Conservation (phyloP, 345 rosid species). For the Salix caprea region DNA sequence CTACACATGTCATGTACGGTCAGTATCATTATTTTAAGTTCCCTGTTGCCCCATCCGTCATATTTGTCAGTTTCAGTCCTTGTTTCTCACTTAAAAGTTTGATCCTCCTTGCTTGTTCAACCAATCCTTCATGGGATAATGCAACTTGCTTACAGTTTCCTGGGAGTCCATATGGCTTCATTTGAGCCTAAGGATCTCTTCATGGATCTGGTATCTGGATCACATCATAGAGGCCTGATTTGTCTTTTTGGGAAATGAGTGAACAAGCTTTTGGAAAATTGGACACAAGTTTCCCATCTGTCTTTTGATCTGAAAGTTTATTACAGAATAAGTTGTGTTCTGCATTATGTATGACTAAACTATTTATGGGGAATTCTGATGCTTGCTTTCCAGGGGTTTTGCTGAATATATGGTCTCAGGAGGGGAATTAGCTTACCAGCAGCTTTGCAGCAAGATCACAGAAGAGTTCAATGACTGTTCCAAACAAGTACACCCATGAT, state of each 20-base stretch:
- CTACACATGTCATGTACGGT: too few species aligned
- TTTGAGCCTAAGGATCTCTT: too few species aligned
- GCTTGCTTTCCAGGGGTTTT: conserved; percentile 52
- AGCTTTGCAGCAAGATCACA: conserved; percentile 75
- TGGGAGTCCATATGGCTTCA: too few species aligned
- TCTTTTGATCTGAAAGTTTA: not conserved
- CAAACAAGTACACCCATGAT: conserved; percentile 49
- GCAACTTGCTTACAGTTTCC: too few species aligned
- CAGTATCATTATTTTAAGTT: too few species aligned
- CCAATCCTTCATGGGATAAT: too few species aligned
- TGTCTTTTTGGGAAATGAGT: not conserved
- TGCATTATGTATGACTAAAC: not conserved
- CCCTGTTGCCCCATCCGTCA: too few species aligned
- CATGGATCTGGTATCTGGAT: not conserved
- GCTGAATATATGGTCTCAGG: conserved; percentile 65
- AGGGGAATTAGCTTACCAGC: conserved; percentile 73
- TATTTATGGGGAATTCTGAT: not conserved
- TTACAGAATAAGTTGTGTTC: too few species aligned
- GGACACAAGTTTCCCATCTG: not conserved
- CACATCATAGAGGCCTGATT: not conserved
- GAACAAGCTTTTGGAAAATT: not conserved
- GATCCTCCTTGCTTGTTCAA: not conserved
- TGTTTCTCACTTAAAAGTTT: not conserved
- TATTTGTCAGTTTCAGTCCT: not conserved
- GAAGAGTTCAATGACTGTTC: conserved; percentile 82